A percentile compares a stretch with the other conserved stretches of the same genome.
phyloP scores from a whole-genome alignment of 495 filamentous ascomycete species.

The Aspergillus mulundensis region DNA sequence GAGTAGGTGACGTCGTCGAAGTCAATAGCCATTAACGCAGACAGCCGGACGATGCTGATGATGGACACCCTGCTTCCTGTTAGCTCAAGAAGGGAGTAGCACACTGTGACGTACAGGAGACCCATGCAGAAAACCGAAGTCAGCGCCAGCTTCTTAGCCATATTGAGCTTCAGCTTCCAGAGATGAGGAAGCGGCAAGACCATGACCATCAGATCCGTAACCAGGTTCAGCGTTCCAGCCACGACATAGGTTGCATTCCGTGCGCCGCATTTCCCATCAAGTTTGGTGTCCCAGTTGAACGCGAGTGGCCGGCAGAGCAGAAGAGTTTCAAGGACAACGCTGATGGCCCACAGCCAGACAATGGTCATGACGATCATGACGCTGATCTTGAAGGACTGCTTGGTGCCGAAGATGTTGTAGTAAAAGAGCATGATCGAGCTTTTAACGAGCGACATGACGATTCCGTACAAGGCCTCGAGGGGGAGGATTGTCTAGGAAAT shows the following conservation, averaged over 20 bases:
- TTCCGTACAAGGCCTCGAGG: constrained; percentile 12
- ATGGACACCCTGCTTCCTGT: constrained; percentile 11
- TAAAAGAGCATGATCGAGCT: constrained; percentile 18
- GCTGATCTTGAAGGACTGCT: constrained; percentile 12
- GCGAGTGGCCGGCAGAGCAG: constrained; percentile 41
- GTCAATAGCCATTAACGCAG: constrained; percentile 12
- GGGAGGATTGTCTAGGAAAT: constrained; percentile 2
- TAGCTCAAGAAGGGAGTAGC: neutral
- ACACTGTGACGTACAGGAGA: constrained; percentile 35
- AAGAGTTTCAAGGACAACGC: constrained; percentile 13
- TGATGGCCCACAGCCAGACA: constrained; percentile 15
- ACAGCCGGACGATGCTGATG: constrained; percentile 21
- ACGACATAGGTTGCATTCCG: constrained; percentile 42
- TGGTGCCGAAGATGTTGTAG: constrained; percentile 16
- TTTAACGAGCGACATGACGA: constrained; percentile 14
- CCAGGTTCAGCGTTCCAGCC: constrained; percentile 46
- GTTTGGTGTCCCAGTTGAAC: constrained; percentile 43
- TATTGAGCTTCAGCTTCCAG: constrained; percentile 42
- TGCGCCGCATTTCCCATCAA: constrained; percentile 47
- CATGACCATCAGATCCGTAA: constrained; percentile 49
- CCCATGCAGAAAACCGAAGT: constrained; percentile 46
- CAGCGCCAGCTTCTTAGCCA: constrained; percentile 45
- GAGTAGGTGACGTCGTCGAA: constrained; percentile 19
- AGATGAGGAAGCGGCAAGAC: constrained; percentile 47
- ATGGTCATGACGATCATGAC: constrained; percentile 1